These are phyloP conservation scores for Nakazawaea pomicola DNA, from an alignment of 805 yeast genomes.

Conservation along the genomic window DNA sequence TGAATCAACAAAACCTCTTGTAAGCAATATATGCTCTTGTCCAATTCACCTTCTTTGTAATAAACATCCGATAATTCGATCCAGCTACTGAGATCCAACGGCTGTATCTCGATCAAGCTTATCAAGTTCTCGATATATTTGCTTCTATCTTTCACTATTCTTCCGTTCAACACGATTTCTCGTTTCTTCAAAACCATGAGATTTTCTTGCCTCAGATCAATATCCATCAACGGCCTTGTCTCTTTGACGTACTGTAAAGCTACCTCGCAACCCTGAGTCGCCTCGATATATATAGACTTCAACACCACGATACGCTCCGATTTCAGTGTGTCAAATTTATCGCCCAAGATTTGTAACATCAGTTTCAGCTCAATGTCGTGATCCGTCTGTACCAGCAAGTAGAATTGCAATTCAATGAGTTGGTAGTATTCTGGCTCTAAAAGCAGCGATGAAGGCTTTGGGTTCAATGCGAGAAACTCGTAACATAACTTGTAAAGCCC, in stretches of 20 bases:
- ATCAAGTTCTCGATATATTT: constrained; percentile 53
- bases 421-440: constrained; percentile 45
- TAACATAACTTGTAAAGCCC: constrained; percentile 31
- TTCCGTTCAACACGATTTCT: constrained; percentile 29
- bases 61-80: constrained; percentile 71
- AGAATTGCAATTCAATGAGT: constrained; percentile 68
- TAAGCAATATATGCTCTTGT: constrained; percentile 59
- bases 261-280: constrained; percentile 37
- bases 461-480: constrained; percentile 33
- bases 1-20: constrained; percentile 65
- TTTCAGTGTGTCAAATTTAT: constrained; percentile 50
- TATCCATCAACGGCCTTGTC: constrained; percentile 14
- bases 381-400: constrained; percentile 53
- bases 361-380: constrained; percentile 70
- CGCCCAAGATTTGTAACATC: constrained; percentile 58
- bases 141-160: constrained; percentile 20
- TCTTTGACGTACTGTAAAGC: constrained; percentile 32
- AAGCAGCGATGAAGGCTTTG: constrained; percentile 26
- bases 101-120: constrained; percentile 54
- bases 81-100: constrained; percentile 77
- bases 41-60: constrained; percentile 51
- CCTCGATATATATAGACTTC: constrained; percentile 52
- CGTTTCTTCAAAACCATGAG: constrained; percentile 34
- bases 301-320: constrained; percentile 55
- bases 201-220: constrained; percentile 27